Conservation (phyloP, 2,329 filamentous ascomycete genomes). For the Hymenoscyphus repandus region DNA sequence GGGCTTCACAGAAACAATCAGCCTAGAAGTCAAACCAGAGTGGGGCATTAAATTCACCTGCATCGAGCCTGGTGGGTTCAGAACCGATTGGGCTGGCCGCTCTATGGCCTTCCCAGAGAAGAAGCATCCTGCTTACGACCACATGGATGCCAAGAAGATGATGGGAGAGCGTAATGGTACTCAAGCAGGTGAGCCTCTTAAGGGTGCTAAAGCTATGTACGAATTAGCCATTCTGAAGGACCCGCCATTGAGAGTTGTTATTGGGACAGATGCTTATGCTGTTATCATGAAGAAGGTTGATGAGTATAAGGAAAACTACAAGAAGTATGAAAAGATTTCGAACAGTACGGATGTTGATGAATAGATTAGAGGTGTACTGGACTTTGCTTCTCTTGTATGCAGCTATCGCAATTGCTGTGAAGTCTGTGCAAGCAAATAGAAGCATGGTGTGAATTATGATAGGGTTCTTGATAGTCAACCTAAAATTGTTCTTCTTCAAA, state of each 20-base stretch:
- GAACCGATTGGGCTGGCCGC: constrained; percentile 35
- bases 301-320: constrained; percentile 38
- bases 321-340: constrained; percentile 25
- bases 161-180: constrained; percentile 33
- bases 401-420: too few species aligned
- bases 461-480: too few species aligned
- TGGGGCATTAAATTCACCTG: constrained; percentile 37
- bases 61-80: constrained; percentile 37
- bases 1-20: constrained; percentile 35
- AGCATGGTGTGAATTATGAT: too few species aligned
- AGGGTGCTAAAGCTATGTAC: constrained; percentile 47
- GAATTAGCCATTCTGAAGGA: constrained; percentile 48
- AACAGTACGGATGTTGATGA: constrained; percentile 14
- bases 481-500: too few species aligned
- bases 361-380: background rate
- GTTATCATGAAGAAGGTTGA: constrained; percentile 46
- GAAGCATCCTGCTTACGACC: constrained; percentile 40
- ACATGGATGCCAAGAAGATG: constrained; percentile 38
- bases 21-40: constrained; percentile 34
- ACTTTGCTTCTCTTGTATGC: too few species aligned
- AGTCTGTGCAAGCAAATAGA: too few species aligned
- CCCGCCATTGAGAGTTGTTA: constrained; percentile 45
- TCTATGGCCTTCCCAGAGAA: constrained; percentile 38
- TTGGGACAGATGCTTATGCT: constrained; percentile 49
- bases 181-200: constrained; percentile 38